Evolutionary conservation across 2,329 filamentous ascomycete genomes (phyloP).

Genomic region (Talaromyces islandicus): DNA sequence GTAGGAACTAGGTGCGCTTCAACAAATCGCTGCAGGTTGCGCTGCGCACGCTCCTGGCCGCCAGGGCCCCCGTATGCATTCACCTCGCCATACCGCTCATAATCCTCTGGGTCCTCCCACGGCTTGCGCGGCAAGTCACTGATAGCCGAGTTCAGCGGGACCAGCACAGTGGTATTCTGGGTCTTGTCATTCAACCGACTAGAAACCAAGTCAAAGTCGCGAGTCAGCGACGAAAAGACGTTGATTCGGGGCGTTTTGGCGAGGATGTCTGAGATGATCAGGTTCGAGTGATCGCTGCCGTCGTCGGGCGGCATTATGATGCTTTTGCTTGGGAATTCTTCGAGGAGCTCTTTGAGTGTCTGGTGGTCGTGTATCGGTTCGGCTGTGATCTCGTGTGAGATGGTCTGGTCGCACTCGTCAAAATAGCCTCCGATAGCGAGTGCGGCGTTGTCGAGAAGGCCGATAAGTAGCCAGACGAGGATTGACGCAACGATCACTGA

Average conservation of each 20-base stretch:
- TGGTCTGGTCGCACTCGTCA: background rate
- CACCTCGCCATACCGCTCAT: slow-evolving; percentile 55
- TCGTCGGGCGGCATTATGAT: slow-evolving; percentile 10
- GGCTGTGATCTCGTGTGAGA: background rate
- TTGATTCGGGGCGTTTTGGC: slow-evolving; percentile 72
- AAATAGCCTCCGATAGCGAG: slow-evolving; percentile 2
- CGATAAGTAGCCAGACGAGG: slow-evolving; percentile 3
- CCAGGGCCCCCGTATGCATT: slow-evolving; percentile 69
- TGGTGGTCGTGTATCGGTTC: background rate
- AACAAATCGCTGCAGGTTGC: slow-evolving; percentile 74
- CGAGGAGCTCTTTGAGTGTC: background rate
- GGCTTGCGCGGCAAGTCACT: slow-evolving; percentile 75
- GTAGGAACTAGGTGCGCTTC: slow-evolving; percentile 73
- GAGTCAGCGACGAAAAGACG: slow-evolving; percentile 74
- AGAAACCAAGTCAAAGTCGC: slow-evolving; percentile 65
- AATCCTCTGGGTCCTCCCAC: slow-evolving; percentile 63
- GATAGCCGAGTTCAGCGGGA: slow-evolving; percentile 78
- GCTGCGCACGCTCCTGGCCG: slow-evolving; percentile 68
- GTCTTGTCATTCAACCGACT: slow-evolving; percentile 60
- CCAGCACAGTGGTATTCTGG: slow-evolving; percentile 76
- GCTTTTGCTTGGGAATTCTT: background rate
- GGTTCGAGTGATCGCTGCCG: slow-evolving; percentile 32
- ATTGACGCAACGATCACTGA: slow-evolving; percentile 1
- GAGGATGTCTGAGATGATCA: slow-evolving; percentile 79
- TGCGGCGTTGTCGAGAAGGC: slow-evolving; percentile 2